These are phyloP conservation scores for Entomortierella chlamydospora DNA, from an alignment of 192 early-diverging fungal genomes.

Conservation along the genomic window DNA sequence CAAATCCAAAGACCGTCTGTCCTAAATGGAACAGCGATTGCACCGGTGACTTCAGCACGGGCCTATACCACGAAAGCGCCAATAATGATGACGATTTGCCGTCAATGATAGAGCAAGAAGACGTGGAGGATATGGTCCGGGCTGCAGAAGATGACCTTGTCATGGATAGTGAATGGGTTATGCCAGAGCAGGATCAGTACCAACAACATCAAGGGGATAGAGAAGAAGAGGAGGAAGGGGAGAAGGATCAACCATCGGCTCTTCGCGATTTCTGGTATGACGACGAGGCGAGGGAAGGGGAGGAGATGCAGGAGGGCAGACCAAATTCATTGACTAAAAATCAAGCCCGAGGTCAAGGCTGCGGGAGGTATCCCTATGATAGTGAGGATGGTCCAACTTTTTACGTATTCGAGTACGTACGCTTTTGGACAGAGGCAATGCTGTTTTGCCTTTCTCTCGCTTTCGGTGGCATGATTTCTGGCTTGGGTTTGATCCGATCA, in stretches of 20 bases:
- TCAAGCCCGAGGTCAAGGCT: too few relatives aligned
- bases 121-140: conserved; percentile 12
- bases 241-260: neutral
- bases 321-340: too few relatives aligned
- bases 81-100: neutral
- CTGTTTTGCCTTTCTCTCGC: neutral
- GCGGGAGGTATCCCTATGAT: neutral
- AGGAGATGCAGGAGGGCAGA: too few relatives aligned
- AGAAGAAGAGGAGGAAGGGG: neutral
- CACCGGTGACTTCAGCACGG: neutral
- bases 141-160: conserved; percentile 25
- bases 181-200: neutral
- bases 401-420: conserved; percentile 9
- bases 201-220: neutral
- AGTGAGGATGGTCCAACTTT: neutral
- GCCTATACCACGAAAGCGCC: neutral
- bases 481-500: conserved; percentile 1
- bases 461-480: neutral
- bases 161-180: conserved; percentile 20
- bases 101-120: neutral
- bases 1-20: too few relatives aligned
- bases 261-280: too few relatives aligned
- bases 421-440: conserved; percentile 20
- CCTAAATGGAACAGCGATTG: neutral
- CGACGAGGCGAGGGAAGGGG: too few relatives aligned